Evolutionary conservation across 2,329 filamentous ascomycete species (phyloP), one percentile per base, ranked within the genome.

Genomic region (Myriosclerotinia duriaeana): DNA sequence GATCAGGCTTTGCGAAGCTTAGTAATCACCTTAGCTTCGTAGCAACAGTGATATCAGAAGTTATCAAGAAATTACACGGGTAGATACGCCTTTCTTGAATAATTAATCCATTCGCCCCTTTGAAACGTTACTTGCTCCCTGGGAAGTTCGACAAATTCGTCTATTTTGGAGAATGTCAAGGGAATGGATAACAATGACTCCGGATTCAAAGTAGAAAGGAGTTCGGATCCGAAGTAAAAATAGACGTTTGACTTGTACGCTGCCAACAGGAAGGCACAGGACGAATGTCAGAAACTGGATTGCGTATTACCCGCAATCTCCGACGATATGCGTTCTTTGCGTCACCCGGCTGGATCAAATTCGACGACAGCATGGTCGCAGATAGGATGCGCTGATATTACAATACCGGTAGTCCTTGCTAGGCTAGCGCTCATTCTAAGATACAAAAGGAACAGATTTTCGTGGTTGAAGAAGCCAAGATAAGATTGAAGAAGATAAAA

Each of bases 1-100:
- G n/a, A 55, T 38, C 53, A 55, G 22, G 34, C 20, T 17, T n/a
- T 54, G 30, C 20, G 17, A 22, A 59, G 56, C 42, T 59, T 59
- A 59, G 11, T 34, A 36, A 59, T 59, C 20, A 3, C 12, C 17
- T 59, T 48, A 34, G 26, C 26, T 48, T 15, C 17, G 7, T 26
- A 22, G 6, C 11, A n/a, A 26, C 26, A 26, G 26, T 26, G 22
- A 9, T 26, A 5, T 26, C 36, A 5, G 2, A 40, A 26, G 36
- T 2, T 22, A 36, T 26, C 38, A n/a, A 56, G 6, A 17, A 9
- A 26, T 2, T 12, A 11, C 3, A 42, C 8, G 40, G 11, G 40
- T 8, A 42, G 40, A 26, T 26, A 26, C 17, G 40, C 40, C 17
- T 44, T 44, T 44, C 12, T 44, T 44, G 11, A 44, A 15, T 44